phyloP scores from a whole-genome alignment of 2,329 filamentous ascomycete species.

The Aspergillus fischeri region DNA sequence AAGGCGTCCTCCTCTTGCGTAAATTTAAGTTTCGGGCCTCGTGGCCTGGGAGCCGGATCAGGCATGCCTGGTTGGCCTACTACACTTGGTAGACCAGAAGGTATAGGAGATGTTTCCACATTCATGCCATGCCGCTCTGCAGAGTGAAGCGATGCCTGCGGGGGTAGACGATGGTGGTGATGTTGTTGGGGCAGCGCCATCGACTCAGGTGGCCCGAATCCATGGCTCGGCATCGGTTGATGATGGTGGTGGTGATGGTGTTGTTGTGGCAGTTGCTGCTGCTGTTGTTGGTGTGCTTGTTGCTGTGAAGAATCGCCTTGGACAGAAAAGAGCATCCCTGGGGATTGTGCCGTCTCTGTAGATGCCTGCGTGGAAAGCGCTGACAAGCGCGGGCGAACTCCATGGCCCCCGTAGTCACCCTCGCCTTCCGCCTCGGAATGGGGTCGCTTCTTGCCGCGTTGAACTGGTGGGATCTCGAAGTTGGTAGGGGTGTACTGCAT shows the following conservation, averaged over 20 bases:
- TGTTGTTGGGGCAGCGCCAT: slow-evolving; percentile 56
- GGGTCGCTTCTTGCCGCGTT: slow-evolving; percentile 32
- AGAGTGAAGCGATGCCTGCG: slow-evolving; percentile 63
- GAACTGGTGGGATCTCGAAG: slow-evolving; percentile 30
- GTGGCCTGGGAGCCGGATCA: slow-evolving; percentile 70
- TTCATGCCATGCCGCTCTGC: slow-evolving; percentile 60
- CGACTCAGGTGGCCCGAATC: slow-evolving; percentile 37
- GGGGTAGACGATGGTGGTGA: slow-evolving; percentile 76
- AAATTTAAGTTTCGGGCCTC: slow-evolving; percentile 89
- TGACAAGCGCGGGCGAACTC: slow-evolving; percentile 28
- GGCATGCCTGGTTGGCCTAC: slow-evolving; percentile 88
- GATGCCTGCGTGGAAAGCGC: slow-evolving; percentile 30
- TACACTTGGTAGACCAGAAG: slow-evolving; percentile 70
- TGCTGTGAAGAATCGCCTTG: slow-evolving; percentile 28
- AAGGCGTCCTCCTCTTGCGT: slow-evolving; percentile 87
- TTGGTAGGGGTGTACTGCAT: slow-evolving; percentile 31
- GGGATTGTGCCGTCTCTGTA: slow-evolving; percentile 27
- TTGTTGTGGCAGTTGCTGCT: background rate
- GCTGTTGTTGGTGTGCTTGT: background rate
- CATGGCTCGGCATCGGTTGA: slow-evolving; percentile 25
- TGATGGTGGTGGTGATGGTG: slow-evolving; percentile 6
- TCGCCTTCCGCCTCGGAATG: slow-evolving; percentile 30
- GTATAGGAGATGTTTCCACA: slow-evolving; percentile 39
- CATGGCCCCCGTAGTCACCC: slow-evolving; percentile 20
- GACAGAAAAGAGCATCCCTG: slow-evolving; percentile 33